phyloP scores from a whole-genome alignment of 441 rosid genomes.

The Pelargonium australe region DNA sequence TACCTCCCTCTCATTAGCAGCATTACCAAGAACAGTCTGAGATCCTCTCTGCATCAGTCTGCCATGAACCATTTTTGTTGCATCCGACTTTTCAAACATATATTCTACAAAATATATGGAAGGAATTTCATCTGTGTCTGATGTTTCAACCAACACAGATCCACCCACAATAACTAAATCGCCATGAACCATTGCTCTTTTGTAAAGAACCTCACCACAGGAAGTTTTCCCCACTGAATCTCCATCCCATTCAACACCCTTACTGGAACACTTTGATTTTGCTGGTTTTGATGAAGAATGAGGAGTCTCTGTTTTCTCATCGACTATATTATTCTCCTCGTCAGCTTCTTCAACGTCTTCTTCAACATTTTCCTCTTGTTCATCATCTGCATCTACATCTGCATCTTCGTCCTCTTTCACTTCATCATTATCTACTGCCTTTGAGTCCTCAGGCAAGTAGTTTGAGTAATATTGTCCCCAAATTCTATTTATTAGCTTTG shows the following conservation, averaged over 20 bases:
- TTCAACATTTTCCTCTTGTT: conserved; percentile 37
- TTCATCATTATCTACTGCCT: conserved; percentile 36
- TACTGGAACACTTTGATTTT: conserved; percentile 28
- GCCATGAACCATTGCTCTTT: conserved; percentile 44
- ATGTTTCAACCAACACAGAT: conserved; percentile 38
- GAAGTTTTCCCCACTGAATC: conserved; percentile 34
- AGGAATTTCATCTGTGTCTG: conserved; percentile 39
- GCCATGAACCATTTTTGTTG: conserved; percentile 70
- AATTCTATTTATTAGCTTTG: conserved; percentile 61
- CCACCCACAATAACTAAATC: conserved; percentile 47
- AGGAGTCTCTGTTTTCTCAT: conserved; percentile 28
- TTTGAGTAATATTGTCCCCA: conserved; percentile 84
- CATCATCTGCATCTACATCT: conserved; percentile 48
- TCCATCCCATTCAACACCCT: conserved; percentile 55
- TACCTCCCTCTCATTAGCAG: conserved; percentile 67
- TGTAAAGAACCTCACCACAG: conserved; percentile 49
- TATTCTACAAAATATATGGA: conserved; percentile 62
- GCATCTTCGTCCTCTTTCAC: conserved; percentile 40
- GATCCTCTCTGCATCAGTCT: conserved; percentile 51
- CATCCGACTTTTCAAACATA: conserved; percentile 55
- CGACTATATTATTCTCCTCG: conserved; percentile 23
- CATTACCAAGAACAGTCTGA: conserved; percentile 60
- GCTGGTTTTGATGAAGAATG: conserved; percentile 21
- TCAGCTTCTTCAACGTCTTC: conserved; percentile 26
- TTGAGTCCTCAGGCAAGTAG: conserved; percentile 51